These are phyloP conservation scores for Elaeis oleifera DNA, from an alignment of 202 grass and related monocot species.

Conservation along the genomic window DNA sequence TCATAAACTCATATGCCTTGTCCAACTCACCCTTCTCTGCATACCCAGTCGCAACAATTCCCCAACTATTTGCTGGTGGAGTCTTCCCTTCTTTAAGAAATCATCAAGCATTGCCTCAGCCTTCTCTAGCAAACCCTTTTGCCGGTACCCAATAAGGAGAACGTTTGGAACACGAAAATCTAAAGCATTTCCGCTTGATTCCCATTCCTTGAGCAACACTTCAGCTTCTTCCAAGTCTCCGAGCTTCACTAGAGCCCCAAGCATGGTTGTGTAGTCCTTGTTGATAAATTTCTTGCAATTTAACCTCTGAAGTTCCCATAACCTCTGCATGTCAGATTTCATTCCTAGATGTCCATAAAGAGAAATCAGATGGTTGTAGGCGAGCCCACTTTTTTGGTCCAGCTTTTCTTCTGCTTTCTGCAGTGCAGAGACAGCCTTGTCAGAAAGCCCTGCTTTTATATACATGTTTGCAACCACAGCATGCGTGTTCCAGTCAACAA, in stretches of 20 bases:
- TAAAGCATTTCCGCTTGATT: slow-evolving; percentile 43
- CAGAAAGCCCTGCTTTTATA: slow-evolving; percentile 42
- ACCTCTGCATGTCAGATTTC: slow-evolving; percentile 56
- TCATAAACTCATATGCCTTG: slow-evolving; percentile 63
- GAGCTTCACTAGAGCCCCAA: slow-evolving; percentile 52
- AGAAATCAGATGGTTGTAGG: slow-evolving; percentile 61
- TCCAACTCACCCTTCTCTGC: slow-evolving; percentile 35
- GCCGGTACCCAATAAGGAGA: slow-evolving; percentile 54
- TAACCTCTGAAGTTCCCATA: slow-evolving; percentile 62
- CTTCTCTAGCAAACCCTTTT: slow-evolving; percentile 57
- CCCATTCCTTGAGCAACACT: slow-evolving; percentile 73
- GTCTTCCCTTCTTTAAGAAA: slow-evolving; percentile 55
- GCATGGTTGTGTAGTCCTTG: slow-evolving; percentile 64
- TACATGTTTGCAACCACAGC: slow-evolving; percentile 61
- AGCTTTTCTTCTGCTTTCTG: slow-evolving; percentile 75
- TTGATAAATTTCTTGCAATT: slow-evolving; percentile 71
- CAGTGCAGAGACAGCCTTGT: slow-evolving; percentile 52
- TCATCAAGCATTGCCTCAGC: slow-evolving; percentile 47
- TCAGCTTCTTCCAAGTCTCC: slow-evolving; percentile 61
- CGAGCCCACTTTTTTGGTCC: slow-evolving; percentile 27
- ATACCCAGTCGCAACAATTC: slow-evolving; percentile 58
- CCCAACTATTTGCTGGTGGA: slow-evolving; percentile 60
- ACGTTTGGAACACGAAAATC: slow-evolving; percentile 65
- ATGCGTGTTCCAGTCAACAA: slow-evolving; percentile 83
- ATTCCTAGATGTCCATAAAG: slow-evolving; percentile 49